These are phyloP conservation scores for Zangia roseola DNA, from an alignment of 768 basidiomycete species.

Conservation along the genomic window DNA sequence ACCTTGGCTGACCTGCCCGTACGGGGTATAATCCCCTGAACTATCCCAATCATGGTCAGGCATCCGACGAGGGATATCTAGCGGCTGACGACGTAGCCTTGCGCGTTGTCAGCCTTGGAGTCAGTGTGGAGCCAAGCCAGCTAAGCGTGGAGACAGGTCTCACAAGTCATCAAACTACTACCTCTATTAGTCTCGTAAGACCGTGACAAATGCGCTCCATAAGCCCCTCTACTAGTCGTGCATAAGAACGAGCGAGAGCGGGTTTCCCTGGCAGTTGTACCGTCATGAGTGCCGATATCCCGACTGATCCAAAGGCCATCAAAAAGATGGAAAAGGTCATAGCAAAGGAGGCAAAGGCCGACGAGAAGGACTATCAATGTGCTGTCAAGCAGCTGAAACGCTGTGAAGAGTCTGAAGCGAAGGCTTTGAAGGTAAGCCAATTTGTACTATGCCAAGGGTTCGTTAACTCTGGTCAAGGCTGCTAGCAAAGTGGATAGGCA, in stretches of 20 bases:
- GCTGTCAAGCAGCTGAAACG: constrained; percentile 52
- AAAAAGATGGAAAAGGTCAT: constrained; percentile 46
- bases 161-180: too few relatives aligned
- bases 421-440: constrained; percentile 48
- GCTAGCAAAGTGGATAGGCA: constrained; percentile 47
- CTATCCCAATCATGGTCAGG: constrained; percentile 13
- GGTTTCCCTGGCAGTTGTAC: too few relatives aligned
- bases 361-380: constrained; percentile 49
- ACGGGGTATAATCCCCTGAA: neutral
- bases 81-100: constrained; percentile 19
- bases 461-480: constrained; percentile 29
- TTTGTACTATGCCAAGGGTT: neutral
- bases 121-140: too few relatives aligned
- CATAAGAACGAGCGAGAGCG: neutral
- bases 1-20: constrained; percentile 10
- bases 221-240: constrained; percentile 1
- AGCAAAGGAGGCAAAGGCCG: constrained; percentile 49
- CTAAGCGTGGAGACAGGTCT: too few relatives aligned
- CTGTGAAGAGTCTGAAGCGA: constrained; percentile 52
- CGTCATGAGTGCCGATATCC: constrained; percentile 23
- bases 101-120: constrained; percentile 13
- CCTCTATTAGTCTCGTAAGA: too few relatives aligned
- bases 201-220: neutral
- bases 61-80: constrained; percentile 25
- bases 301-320: constrained; percentile 26